phyloP scores from a whole-genome alignment of 1,284 basidiomycete species.

The Inonotus hispidus region DNA sequence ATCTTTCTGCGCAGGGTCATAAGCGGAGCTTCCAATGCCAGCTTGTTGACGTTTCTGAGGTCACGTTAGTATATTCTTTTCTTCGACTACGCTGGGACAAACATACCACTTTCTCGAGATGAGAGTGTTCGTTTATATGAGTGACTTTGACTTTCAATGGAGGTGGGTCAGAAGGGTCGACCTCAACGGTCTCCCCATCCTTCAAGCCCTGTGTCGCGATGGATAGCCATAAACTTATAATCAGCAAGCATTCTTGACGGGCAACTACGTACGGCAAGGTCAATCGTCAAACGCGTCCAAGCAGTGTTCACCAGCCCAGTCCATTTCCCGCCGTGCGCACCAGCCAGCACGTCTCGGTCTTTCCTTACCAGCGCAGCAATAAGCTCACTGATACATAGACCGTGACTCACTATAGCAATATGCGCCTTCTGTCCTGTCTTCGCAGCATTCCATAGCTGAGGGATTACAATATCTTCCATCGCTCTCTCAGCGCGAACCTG shows the following conservation, averaged over 20 bases:
- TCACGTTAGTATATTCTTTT: neutral
- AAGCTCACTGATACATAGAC: conserved; percentile 68
- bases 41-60: conserved; percentile 67
- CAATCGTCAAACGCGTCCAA: conserved; percentile 51
- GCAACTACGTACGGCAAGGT: conserved; percentile 3
- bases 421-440: conserved; percentile 41
- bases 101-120: conserved; percentile 53
- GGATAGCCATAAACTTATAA: neutral
- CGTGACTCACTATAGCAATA: conserved; percentile 76
- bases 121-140: conserved; percentile 50
- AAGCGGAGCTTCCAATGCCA: conserved; percentile 66
- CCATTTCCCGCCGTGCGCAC: conserved; percentile 33
- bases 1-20: conserved; percentile 72
- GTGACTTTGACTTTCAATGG: conserved; percentile 41
- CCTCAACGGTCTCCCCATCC: conserved; percentile 26
- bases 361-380: conserved; percentile 44
- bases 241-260: neutral
- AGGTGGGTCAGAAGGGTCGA: conserved; percentile 27
- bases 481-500: conserved; percentile 51
- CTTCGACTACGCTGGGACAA: neutral
- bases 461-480: conserved; percentile 57
- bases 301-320: conserved; percentile 63
- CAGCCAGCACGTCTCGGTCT: conserved; percentile 27
- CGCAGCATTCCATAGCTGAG: conserved; percentile 44
- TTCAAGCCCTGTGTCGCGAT: conserved; percentile 26